Base-by-base conservation (phyloP, 768 basidiomycete genomes). In the Melanogaster broomeanus region DNA sequence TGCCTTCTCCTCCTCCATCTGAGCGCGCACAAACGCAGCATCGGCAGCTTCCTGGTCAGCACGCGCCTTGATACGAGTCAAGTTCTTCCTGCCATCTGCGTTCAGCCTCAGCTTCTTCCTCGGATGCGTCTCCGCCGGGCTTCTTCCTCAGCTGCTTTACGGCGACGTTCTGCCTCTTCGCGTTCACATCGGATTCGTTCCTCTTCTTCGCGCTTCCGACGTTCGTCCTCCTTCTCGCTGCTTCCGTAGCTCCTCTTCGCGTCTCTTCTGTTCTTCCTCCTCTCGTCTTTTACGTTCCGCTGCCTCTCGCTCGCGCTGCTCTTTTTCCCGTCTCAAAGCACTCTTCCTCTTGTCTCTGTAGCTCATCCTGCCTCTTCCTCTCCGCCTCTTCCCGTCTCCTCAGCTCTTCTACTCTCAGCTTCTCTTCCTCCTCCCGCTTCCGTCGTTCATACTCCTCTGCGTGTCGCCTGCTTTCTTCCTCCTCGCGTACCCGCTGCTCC, bases 41-140 rank as follows among this genome's bases (percentile, higher is more conserved):
- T 67, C 63, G 60, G 61, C 81, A 74, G 50, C 70, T 66, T 57
- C 68, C 57, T 55, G 67, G 57, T 80, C 75, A n/a, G 60, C 59
- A 9, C 67, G 69, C 19, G 61, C 67, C 45, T 46, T 61, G 25
- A 63, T 74, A 65, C 44, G 67, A 51, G 24, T n/a, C 77, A 61
- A 63, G 55, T 62, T 57, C 65, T 48, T 63, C 57, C 62, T 72
- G 56, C 72, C 63, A 64, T 64, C 30, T 68, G 68, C 52, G 68
- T 71, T 67, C 80, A 71, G 74, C 84, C 77, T 64, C 83, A 67
- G 49, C 74, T 69, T 60, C 82, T 79, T 57, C 48, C 33, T 68
- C 81, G 77, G n/a, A 34, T 67, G 44, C 52, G 78, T 66, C 47
- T 60, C 41, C 79, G 75, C 3, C 72, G 70, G 19, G 74, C 63